These are phyloP conservation scores for Wickerhamomyces xylosicus DNA, from an alignment of 805 yeast genomes.

Conservation along the genomic window DNA sequence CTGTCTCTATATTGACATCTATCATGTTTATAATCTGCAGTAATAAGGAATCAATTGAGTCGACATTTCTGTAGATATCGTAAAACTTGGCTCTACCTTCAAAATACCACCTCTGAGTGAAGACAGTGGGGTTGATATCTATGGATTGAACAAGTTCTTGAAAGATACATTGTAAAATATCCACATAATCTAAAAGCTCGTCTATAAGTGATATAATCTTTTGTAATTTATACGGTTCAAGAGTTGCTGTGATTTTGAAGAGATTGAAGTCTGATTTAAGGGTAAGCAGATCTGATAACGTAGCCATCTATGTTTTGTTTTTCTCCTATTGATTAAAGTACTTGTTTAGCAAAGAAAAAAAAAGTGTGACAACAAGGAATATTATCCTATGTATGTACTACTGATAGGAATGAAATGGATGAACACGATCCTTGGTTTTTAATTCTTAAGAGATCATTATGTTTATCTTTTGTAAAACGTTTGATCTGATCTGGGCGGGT, in stretches of 20 bases:
- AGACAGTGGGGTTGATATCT: neutral
- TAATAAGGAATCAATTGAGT: conserved; percentile 25
- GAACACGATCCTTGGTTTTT: too few relatives aligned
- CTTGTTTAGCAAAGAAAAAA: neutral
- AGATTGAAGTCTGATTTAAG: conserved; percentile 14
- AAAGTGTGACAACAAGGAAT: too few relatives aligned
- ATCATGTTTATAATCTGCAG: conserved; percentile 24
- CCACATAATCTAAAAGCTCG: conserved; percentile 14
- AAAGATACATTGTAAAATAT: neutral
- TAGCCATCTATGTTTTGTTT: too few relatives aligned
- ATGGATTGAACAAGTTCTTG: neutral
- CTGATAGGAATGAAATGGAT: too few relatives aligned
- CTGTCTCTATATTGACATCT: conserved; percentile 20
- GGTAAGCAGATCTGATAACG: neutral
- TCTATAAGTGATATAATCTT: conserved; percentile 12
- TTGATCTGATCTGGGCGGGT: too few relatives aligned
- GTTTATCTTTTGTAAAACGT: too few relatives aligned
- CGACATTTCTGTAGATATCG: conserved; percentile 21
- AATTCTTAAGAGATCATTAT: too few relatives aligned
- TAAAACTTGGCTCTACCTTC: conserved; percentile 24
- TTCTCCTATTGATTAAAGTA: too few relatives aligned
- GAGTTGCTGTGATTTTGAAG: conserved; percentile 14
- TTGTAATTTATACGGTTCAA: conserved; percentile 17
- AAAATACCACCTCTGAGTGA: conserved; percentile 19
- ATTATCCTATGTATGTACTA: too few relatives aligned